Percentiles rank a stretch among this genome's conserved stretches.
These are phyloP conservation scores for Diphasiastrum complanatum DNA, from an alignment of 83 land plant genomes.

Conservation along the genomic window DNA sequence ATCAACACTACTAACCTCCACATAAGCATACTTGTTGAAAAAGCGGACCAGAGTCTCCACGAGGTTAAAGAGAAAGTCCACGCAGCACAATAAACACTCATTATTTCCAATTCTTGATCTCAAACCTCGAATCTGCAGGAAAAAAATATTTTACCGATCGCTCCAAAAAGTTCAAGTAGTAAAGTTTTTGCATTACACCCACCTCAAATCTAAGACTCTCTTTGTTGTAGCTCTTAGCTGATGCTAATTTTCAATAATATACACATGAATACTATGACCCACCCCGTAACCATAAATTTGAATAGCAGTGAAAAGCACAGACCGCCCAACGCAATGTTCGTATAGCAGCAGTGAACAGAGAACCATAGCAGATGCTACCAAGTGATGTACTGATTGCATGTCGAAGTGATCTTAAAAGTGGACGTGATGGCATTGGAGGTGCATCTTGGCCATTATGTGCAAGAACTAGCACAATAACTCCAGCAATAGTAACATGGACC, in stretches of 20 bases:
- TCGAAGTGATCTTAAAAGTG: constrained; percentile 46
- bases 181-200: too few relatives aligned
- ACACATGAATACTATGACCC: too few relatives aligned
- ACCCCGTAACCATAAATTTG: neutral
- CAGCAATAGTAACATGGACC: constrained; percentile 83
- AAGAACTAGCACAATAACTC: constrained; percentile 74
- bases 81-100: constrained; percentile 87
- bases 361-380: constrained; percentile 96
- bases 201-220: too few relatives aligned
- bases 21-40: constrained; percentile 96
- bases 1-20: constrained; percentile 44
- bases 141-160: neutral
- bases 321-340: constrained; percentile 93
- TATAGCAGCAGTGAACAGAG: constrained; percentile 84
- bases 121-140: constrained; percentile 64
- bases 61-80: constrained; percentile 79
- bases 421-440: constrained; percentile 62
- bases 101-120: constrained; percentile 80
- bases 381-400: constrained; percentile 81
- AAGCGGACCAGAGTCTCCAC: constrained; percentile 87
- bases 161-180: neutral
- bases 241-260: constrained; percentile 6
- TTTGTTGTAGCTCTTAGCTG: too few relatives aligned
- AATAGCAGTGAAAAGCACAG: constrained; percentile 7
- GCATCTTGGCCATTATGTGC: constrained; percentile 54